phyloP scores from a whole-genome alignment of 371 early-diverging fungal species.

The Mortierella sp. region DNA sequence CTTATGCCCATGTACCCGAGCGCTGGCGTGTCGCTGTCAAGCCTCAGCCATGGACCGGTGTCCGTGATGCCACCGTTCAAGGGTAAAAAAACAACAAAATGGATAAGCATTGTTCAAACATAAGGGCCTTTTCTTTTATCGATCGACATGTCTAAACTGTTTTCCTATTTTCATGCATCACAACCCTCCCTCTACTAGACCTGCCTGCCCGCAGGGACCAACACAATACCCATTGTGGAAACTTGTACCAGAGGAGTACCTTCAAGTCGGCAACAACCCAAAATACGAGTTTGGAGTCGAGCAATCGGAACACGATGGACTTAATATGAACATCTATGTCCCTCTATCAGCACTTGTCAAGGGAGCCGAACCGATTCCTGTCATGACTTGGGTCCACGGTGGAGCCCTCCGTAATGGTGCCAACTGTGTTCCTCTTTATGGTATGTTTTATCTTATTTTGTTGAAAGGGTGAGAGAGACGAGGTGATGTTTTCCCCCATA shows the following conservation, averaged over 20 bases:
- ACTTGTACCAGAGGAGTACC: background rate
- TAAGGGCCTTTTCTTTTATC: background rate
- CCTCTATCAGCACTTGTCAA: slow-evolving; percentile 26
- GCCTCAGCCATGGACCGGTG: slow-evolving; percentile 42
- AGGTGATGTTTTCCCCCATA: too few relatives aligned
- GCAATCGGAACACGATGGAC: slow-evolving; percentile 28
- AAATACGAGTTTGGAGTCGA: slow-evolving; percentile 3
- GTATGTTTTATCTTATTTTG: slow-evolving; percentile 6
- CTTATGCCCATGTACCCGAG: slow-evolving; percentile 25
- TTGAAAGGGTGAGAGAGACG: background rate
- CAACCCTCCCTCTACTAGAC: background rate
- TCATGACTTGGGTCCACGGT: slow-evolving; percentile 46
- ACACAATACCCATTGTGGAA: background rate
- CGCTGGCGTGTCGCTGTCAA: slow-evolving; percentile 42
- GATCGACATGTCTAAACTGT: background rate
- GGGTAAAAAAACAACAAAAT: slow-evolving; percentile 14
- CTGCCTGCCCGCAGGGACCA: background rate
- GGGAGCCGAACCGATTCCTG: slow-evolving; percentile 10
- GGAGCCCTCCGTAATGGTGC: slow-evolving; percentile 42
- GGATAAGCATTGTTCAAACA: too few relatives aligned
- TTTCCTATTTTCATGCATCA: background rate
- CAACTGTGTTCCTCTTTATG: slow-evolving; percentile 32
- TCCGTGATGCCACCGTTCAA: slow-evolving; percentile 42
- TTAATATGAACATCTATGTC: slow-evolving; percentile 54
- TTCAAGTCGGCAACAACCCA: background rate